Evolutionary conservation across 306 rosid species (phyloP).

Genomic region (Castanea crenata): DNA sequence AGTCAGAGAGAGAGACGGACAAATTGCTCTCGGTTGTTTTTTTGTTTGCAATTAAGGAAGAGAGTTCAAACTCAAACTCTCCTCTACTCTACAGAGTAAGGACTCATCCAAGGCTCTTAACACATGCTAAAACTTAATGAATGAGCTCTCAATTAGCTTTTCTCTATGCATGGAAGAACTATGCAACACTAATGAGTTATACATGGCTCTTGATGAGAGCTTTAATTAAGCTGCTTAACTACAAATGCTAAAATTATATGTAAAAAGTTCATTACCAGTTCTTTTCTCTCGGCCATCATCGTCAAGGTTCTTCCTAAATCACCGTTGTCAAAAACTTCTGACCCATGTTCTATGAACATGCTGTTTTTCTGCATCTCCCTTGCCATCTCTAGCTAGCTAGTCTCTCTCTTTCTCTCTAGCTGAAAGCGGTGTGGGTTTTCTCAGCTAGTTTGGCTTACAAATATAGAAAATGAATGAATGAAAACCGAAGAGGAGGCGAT

Average conservation of each 20-base stretch:
- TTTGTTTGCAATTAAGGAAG: too few relatives aligned
- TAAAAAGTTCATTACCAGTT: conserved; percentile 46
- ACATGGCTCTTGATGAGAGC: too few relatives aligned
- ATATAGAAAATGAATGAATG: background rate
- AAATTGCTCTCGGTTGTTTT: too few relatives aligned
- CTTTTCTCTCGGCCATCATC: conserved; percentile 81
- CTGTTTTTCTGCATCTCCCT: conserved; percentile 47
- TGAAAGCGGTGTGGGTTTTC: background rate
- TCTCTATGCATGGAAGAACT: too few relatives aligned
- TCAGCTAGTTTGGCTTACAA: background rate
- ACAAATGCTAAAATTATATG: background rate
- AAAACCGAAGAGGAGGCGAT: background rate
- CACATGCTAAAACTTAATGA: too few relatives aligned
- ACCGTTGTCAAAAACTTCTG: conserved; percentile 36
- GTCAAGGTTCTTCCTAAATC: conserved; percentile 54
- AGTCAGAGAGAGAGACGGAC: background rate
- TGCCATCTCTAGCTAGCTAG: conserved; percentile 27
- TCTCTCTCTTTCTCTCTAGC: background rate
- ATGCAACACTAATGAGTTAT: too few relatives aligned
- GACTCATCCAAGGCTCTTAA: too few relatives aligned
- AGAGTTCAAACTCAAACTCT: too few relatives aligned
- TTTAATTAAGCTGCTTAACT: too few relatives aligned
- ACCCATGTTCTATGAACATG: conserved; percentile 65
- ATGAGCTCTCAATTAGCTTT: too few relatives aligned
- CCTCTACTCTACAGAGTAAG: too few relatives aligned